Base-by-base conservation (phyloP, 164 flowering plant species). In the Berberis vulgaris region DNA sequence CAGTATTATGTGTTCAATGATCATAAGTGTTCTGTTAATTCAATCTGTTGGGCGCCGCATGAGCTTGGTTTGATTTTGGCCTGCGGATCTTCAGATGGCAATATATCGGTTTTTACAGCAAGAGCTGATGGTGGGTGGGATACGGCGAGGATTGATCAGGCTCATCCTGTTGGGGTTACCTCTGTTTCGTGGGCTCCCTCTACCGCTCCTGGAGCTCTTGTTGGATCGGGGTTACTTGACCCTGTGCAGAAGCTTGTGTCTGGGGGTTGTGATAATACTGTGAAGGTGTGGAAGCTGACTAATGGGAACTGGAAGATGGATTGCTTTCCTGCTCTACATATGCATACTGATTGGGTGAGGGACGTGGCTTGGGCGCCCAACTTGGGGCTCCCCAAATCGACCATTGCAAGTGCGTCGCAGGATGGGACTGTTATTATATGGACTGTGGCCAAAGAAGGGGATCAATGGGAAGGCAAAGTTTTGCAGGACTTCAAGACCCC, bases 301-400 rank as follows among this genome's bases (percentile, higher is more conserved):
- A 74, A 81, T 65, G 84, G 84, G 43, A 65, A 0, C 45, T 81
- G 84, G 84, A 79, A 74, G 72, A 77, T 79, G 82, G 84, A 81
- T 64, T 81, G 84, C 71, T 81, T 79, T 68, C 84, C 84, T 40
- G 84, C 82, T 12, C 81, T 81, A 50, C 79, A 71, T 4, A 81
- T 66, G 80, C 84, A 81, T 44, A 57, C 67, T 38, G 84, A 81
- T 66, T 81, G 82, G 84, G 84, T 81, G 57, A 71, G 84, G 69
- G 84, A 81, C 59, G 85, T 81, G 26, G 73, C 85, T 44, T 81
- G 85, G 85, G 85, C 83, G 8, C 83, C 85, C 8, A 81, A 81
- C 68, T 67, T 81, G 65, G 85, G 85, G 10, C 85, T 81, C 59
- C 83, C 85, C 2, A 81, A 81, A 60, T 77, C 83, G 0, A 81